These are phyloP conservation scores for Maudiozyma pseudohumilis DNA, from an alignment of 805 yeast species.

Conservation along the genomic window DNA sequence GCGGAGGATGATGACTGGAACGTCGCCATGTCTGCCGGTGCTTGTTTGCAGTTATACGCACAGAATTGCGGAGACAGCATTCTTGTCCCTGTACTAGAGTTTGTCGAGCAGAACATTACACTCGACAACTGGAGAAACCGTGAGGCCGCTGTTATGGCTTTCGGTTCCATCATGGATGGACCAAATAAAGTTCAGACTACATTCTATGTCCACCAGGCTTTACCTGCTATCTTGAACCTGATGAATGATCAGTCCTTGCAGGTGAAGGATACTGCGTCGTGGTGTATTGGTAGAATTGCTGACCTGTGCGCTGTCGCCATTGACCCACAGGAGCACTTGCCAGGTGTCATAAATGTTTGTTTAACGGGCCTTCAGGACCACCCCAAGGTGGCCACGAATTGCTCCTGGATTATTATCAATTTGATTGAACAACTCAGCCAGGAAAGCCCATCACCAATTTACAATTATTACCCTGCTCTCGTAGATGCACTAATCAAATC, in stretches of 20 bases:
- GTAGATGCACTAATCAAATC: slow-evolving; percentile 63
- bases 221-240: slow-evolving; percentile 63
- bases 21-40: slow-evolving; percentile 97
- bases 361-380: slow-evolving; percentile 78
- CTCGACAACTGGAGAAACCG: slow-evolving; percentile 69
- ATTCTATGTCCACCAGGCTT: slow-evolving; percentile 66
- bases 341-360: slow-evolving; percentile 63
- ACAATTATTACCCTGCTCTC: slow-evolving; percentile 60
- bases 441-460: slow-evolving; percentile 48
- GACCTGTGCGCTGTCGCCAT: slow-evolving; percentile 75
- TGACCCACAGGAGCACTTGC: slow-evolving; percentile 53
- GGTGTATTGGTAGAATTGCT: slow-evolving; percentile 96
- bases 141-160: slow-evolving; percentile 99
- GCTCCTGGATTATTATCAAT: slow-evolving; percentile 95
- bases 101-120: slow-evolving; percentile 66
- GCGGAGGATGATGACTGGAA: slow-evolving; percentile 96
- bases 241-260: slow-evolving; percentile 70
- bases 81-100: slow-evolving; percentile 72
- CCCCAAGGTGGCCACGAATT: slow-evolving; percentile 89
- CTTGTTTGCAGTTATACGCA: slow-evolving; percentile 89
- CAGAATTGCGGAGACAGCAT: slow-evolving; percentile 81
- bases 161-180: slow-evolving; percentile 93
- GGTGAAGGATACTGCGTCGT: slow-evolving; percentile 93
- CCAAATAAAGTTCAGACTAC: slow-evolving; percentile 68
- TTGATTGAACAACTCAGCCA: slow-evolving; percentile 67